Evolutionary conservation across 805 yeast genomes (phyloP).

Genomic region (Candida fluviatilis): DNA sequence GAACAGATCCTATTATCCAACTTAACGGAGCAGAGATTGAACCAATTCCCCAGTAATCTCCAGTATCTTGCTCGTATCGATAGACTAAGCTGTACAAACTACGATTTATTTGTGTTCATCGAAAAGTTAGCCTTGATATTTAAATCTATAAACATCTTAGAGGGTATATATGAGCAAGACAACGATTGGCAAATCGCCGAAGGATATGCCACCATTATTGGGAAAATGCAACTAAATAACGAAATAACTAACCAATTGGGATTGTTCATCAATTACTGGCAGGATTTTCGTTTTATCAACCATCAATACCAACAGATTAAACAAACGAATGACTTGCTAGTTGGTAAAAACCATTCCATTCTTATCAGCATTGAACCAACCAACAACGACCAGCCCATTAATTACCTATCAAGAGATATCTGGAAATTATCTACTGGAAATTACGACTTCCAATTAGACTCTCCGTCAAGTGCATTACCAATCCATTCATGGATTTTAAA

Average conservation of each 20-base stretch:
- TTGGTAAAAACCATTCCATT: slow-evolving; percentile 18
- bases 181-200: slow-evolving; percentile 16
- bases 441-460: slow-evolving; percentile 12
- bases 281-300: slow-evolving; percentile 24
- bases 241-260: slow-evolving; percentile 22
- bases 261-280: slow-evolving; percentile 33
- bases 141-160: slow-evolving; percentile 20
- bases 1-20: slow-evolving; percentile 27
- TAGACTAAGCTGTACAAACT: slow-evolving; percentile 23
- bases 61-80: slow-evolving; percentile 35
- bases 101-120: slow-evolving; percentile 27
- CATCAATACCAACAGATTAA: slow-evolving; percentile 13
- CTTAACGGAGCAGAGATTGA: slow-evolving; percentile 17
- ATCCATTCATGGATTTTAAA: slow-evolving; percentile 19
- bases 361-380: slow-evolving; percentile 18
- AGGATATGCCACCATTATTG: slow-evolving; percentile 24
- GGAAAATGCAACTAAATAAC: slow-evolving; percentile 26
- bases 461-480: slow-evolving; percentile 3
- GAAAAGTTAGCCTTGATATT: slow-evolving; percentile 29
- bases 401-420: slow-evolving; percentile 17
- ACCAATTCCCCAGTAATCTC: slow-evolving; percentile 32
- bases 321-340: slow-evolving; percentile 3
- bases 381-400: slow-evolving; percentile 9
- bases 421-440: slow-evolving; percentile 20
- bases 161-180: slow-evolving; percentile 9